Evolutionary conservation across 768 basidiomycete genomes (phyloP).

Genomic region (Hydnum rufescens): DNA sequence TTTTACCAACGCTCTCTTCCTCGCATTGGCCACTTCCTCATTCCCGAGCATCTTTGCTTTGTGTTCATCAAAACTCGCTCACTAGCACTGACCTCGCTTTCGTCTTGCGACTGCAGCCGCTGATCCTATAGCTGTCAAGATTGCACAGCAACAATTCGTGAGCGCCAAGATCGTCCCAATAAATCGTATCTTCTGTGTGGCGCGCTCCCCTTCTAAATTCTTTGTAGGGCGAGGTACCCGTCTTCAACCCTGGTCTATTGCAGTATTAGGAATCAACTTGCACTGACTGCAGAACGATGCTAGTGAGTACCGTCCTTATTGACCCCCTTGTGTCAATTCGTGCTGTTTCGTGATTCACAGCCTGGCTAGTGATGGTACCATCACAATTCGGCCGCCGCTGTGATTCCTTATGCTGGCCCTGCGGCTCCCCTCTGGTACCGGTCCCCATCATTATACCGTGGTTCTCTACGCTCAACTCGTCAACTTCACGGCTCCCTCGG

Average conservation of each 20-base stretch:
- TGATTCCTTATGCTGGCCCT: neutral
- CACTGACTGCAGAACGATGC: slow-evolving; percentile 9
- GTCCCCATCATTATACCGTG: slow-evolving; percentile 12
- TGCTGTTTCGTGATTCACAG: neutral
- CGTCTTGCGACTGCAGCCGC: too few relatives aligned
- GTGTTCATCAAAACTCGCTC: too few relatives aligned
- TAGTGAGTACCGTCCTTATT: neutral
- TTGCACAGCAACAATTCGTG: slow-evolving; percentile 9
- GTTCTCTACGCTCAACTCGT: slow-evolving; percentile 11
- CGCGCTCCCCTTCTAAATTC: too few relatives aligned
- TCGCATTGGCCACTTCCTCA: too few relatives aligned
- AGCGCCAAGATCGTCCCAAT: slow-evolving; percentile 8
- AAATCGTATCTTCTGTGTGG: too few relatives aligned
- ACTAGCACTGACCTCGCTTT: too few relatives aligned
- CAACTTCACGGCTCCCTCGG: slow-evolving; percentile 11
- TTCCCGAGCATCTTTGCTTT: too few relatives aligned
- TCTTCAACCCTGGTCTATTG: too few relatives aligned
- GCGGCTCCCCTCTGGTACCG: slow-evolving; percentile 7
- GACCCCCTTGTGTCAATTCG: neutral
- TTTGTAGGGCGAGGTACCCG: too few relatives aligned
- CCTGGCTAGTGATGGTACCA: neutral
- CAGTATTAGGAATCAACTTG: slow-evolving; percentile 5
- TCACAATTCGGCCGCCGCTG: neutral
- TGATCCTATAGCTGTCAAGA: slow-evolving; percentile 3
- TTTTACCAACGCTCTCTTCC: too few relatives aligned